These are phyloP conservation scores for Sphagnum tenellum DNA, from an alignment of 225 moss, liverwort and hornwort genomes.

Conservation along the genomic window DNA sequence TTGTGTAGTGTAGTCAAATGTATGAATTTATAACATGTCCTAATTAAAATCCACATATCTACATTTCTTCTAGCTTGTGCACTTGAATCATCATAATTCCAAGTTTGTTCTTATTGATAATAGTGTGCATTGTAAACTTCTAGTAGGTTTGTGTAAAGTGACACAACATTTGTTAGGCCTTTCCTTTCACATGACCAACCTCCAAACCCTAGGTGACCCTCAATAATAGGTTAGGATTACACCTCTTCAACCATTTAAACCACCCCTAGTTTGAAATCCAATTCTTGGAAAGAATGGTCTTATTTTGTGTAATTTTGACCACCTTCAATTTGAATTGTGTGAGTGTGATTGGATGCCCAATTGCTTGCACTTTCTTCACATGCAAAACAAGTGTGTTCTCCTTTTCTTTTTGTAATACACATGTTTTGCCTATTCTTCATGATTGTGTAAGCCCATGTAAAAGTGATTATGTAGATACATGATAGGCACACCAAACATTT, in stretches of 20 bases:
- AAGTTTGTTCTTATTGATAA: not conserved
- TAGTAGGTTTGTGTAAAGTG: not conserved
- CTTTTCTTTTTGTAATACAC: no score
- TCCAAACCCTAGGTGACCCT: not conserved
- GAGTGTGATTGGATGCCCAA: no score
- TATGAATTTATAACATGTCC: not conserved
- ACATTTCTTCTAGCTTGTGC: not conserved
- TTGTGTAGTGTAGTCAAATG: not conserved
- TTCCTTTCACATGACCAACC: not conserved
- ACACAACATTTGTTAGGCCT: not conserved
- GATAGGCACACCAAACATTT: no score
- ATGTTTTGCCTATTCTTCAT: no score
- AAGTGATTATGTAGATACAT: no score
- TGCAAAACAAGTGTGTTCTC: no score
- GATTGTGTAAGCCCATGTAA: no score
- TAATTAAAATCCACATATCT: not conserved
- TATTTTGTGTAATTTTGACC: not conserved
- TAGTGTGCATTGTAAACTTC: not conserved
- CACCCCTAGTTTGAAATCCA: slow-evolving; percentile 1
- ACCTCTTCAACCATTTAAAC: not conserved
- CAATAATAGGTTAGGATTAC: not conserved
- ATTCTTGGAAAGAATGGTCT: not conserved
- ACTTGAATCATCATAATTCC: not conserved
- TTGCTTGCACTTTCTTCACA: no score
- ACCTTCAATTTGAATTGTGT: not conserved